A percentile compares a stretch with the other conserved stretches of the same genome.
Evolutionary conservation across 768 basidiomycete genomes (phyloP).

Genomic region (Dacryopinax spathularia): DNA sequence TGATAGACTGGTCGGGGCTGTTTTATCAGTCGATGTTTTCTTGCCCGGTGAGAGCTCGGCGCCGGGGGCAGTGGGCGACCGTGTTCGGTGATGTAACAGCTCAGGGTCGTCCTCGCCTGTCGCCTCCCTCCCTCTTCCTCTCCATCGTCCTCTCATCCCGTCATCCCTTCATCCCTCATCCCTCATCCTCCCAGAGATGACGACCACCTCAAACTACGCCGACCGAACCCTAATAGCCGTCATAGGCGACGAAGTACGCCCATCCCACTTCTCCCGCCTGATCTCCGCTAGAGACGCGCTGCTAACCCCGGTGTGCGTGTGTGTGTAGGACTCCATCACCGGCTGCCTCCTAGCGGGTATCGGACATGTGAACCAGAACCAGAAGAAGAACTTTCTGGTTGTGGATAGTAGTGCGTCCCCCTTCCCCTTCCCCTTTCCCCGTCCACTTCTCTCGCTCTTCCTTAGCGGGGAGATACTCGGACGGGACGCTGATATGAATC

Average conservation of each 20-base stretch:
- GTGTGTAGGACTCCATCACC: constrained; percentile 79
- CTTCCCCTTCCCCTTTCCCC: neutral
- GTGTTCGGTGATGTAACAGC: no score
- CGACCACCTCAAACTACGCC: constrained; percentile 13
- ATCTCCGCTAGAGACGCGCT: constrained; percentile 8
- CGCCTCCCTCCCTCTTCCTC: no score
- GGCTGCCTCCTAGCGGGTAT: constrained; percentile 90
- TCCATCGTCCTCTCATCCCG: no score
- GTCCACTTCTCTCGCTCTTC: neutral
- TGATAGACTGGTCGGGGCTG: no score
- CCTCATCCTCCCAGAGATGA: no score
- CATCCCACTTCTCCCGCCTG: neutral
- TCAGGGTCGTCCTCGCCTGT: no score
- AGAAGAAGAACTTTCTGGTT: constrained; percentile 95
- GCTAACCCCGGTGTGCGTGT: neutral
- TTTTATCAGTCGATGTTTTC: no score
- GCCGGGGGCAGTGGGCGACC: no score
- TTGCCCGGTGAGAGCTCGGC: no score
- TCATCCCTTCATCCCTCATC: no score
- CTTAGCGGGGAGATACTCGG: neutral
- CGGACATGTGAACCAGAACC: constrained; percentile 76
- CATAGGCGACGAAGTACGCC: constrained; percentile 85
- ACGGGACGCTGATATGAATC: neutral
- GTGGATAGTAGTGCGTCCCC: constrained; percentile 74
- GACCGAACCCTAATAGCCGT: constrained; percentile 79